phyloP scores from a whole-genome alignment of 257 asterid species.

The Osmanthus fragrans region DNA sequence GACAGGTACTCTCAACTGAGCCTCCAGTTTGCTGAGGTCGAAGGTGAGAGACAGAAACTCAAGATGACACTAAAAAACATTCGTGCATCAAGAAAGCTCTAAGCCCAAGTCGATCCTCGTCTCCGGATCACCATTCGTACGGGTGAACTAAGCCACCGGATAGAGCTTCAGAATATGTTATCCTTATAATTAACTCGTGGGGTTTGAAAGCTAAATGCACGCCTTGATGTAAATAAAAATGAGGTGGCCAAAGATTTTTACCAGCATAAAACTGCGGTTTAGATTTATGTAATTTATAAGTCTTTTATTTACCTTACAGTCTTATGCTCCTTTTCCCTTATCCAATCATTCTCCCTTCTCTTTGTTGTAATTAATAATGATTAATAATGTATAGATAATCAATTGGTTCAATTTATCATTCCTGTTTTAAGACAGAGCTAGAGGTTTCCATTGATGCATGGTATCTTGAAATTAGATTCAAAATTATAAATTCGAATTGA shows the following conservation, averaged over 20 bases:
- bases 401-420: not conserved
- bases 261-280: constrained; percentile 21
- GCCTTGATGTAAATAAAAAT: constrained; percentile 22
- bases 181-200: not conserved
- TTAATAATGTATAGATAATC: constrained; percentile 38
- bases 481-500: not conserved
- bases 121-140: constrained; percentile 45
- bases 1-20: constrained; percentile 84
- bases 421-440: not conserved
- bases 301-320: not conserved
- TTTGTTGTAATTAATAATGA: constrained; percentile 37
- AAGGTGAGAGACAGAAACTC: constrained; percentile 95
- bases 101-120: constrained; percentile 42
- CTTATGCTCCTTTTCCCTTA: not conserved
- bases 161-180: constrained; percentile 18
- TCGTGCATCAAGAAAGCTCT: constrained; percentile 53
- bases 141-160: constrained; percentile 3
- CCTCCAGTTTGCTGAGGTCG: constrained; percentile 96
- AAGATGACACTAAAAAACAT: constrained; percentile 79
- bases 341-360: not conserved
- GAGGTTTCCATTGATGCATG: too few relatives aligned
- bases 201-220: constrained; percentile 5
- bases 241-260: constrained; percentile 21
- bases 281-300: constrained; percentile 28
- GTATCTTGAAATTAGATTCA: not conserved